Evolutionary conservation across 1,139 yeast species (phyloP).

Genomic region (Blastobotrys niveus): DNA sequence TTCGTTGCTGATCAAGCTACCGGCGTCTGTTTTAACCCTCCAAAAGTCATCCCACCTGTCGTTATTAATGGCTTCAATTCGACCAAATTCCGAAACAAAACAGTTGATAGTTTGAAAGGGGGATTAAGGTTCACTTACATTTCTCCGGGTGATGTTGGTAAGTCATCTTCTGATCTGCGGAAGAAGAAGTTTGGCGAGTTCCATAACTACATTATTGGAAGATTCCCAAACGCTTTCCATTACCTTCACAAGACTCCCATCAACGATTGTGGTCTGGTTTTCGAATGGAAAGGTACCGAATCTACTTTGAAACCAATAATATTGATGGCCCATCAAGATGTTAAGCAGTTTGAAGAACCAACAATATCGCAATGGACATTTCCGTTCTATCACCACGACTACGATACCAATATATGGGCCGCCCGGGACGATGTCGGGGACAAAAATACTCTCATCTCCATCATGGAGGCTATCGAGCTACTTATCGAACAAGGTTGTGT

Average conservation of each 20-base stretch:
- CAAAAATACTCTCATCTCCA: constrained; percentile 51
- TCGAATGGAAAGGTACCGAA: constrained; percentile 55
- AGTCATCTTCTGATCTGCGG: too few relatives aligned
- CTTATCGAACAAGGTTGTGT: constrained; percentile 44
- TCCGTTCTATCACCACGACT: constrained; percentile 66
- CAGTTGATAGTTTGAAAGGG: too few relatives aligned
- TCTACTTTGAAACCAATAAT: constrained; percentile 52
- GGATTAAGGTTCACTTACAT: too few relatives aligned
- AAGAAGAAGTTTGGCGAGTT: constrained; percentile 50
- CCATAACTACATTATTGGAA: constrained; percentile 48
- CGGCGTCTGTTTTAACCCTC: background rate
- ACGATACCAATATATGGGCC: constrained; percentile 52
- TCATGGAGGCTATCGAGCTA: constrained; percentile 54
- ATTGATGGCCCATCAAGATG: constrained; percentile 75
- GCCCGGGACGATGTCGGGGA: constrained; percentile 67
- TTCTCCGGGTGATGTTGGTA: too few relatives aligned
- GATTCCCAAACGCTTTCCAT: constrained; percentile 54
- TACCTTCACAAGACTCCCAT: constrained; percentile 48
- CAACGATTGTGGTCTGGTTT: constrained; percentile 62
- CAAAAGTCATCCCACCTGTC: background rate
- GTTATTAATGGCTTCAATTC: too few relatives aligned
- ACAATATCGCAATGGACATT: constrained; percentile 59
- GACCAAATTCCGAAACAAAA: too few relatives aligned
- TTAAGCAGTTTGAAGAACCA: constrained; percentile 65
- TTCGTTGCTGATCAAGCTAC: too few relatives aligned